These are phyloP conservation scores for Fusarium poae DNA, from an alignment of 2,329 filamentous ascomycete species.

Conservation along the genomic window DNA sequence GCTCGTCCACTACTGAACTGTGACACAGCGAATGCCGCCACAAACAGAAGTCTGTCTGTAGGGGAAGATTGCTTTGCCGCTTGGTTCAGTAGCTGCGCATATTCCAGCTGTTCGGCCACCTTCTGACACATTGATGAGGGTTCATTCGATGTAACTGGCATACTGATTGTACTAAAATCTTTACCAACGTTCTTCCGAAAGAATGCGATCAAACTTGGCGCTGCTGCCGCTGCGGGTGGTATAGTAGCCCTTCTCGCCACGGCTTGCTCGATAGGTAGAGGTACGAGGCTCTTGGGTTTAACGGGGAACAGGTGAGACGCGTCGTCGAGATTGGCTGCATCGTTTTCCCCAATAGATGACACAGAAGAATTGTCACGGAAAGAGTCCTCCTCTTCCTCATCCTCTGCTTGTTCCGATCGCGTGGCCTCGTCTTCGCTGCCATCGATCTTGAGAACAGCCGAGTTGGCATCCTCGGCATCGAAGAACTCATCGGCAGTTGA, in stretches of 20 bases:
- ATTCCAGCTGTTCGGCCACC: conserved; percentile 90
- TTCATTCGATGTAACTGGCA: conserved; percentile 97
- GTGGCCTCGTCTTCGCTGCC: conserved; percentile 76
- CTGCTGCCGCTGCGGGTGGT: conserved; percentile 78
- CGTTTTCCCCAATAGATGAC: conserved; percentile 71
- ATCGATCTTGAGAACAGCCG: conserved; percentile 79
- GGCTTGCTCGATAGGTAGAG: conserved; percentile 77
- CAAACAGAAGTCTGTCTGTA: conserved; percentile 81
- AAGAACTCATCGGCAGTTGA: conserved; percentile 91
- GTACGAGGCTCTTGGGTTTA: conserved; percentile 80
- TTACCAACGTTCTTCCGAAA: conserved; percentile 98
- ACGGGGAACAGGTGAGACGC: conserved; percentile 75
- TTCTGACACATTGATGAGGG: conserved; percentile 90
- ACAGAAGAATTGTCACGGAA: conserved; percentile 69
- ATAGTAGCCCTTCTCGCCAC: conserved; percentile 79
- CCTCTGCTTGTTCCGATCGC: conserved; percentile 65
- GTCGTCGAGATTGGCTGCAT: conserved; percentile 70
- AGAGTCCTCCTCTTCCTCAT: conserved; percentile 63
- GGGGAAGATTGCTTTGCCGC: conserved; percentile 73
- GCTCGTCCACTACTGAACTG: conserved; percentile 84
- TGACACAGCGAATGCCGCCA: conserved; percentile 92
- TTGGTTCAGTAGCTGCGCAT: conserved; percentile 84
- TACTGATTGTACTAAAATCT: conserved; percentile 94
- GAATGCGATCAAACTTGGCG: conserved; percentile 93
- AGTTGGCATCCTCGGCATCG: conserved; percentile 78